phyloP scores from a whole-genome alignment of 441 rosid species.

The Isatis lusitanica region DNA sequence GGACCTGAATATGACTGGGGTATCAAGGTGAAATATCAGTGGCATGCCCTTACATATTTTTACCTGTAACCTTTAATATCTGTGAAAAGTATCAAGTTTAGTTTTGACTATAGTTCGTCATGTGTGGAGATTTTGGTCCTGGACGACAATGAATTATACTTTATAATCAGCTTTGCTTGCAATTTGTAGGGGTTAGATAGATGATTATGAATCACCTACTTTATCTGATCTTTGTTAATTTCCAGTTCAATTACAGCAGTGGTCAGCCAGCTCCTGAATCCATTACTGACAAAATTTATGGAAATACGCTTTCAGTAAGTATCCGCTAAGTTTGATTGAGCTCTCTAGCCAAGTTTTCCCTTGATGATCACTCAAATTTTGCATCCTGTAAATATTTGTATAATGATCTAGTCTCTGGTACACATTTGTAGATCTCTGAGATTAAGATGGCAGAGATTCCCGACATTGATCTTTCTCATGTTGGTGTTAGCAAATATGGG shows the following conservation, averaged over 20 bases:
- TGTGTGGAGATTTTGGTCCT: slow-evolving; percentile 1
- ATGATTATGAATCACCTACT: neutral
- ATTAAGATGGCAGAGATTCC: slow-evolving; percentile 86
- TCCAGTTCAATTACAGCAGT: slow-evolving; percentile 89
- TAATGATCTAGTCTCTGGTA: slow-evolving; percentile 24
- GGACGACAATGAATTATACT: neutral
- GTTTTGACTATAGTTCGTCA: slow-evolving; percentile 3
- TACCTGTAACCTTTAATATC: neutral
- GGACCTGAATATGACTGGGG: slow-evolving; percentile 98
- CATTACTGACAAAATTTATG: slow-evolving; percentile 92
- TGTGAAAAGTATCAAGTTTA: neutral
- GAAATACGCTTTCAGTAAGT: slow-evolving; percentile 95
- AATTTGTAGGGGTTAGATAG: neutral
- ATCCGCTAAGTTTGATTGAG: neutral
- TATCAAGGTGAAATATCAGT: slow-evolving; percentile 67
- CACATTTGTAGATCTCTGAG: slow-evolving; percentile 70
- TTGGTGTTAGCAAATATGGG: slow-evolving; percentile 68
- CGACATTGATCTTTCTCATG: slow-evolving; percentile 70
- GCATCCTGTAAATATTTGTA: neutral
- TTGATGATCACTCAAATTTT: neutral
- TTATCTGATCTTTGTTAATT: slow-evolving; percentile 20
- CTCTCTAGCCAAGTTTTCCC: slow-evolving; percentile 5
- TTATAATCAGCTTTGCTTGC: neutral
- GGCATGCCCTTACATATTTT: slow-evolving; percentile 7
- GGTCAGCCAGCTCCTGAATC: slow-evolving; percentile 97